A percentile compares a stretch with the other conserved stretches of the same genome.
Evolutionary conservation across 495 filamentous ascomycete genomes (phyloP).

Genomic region (Venustampulla echinocandica): DNA sequence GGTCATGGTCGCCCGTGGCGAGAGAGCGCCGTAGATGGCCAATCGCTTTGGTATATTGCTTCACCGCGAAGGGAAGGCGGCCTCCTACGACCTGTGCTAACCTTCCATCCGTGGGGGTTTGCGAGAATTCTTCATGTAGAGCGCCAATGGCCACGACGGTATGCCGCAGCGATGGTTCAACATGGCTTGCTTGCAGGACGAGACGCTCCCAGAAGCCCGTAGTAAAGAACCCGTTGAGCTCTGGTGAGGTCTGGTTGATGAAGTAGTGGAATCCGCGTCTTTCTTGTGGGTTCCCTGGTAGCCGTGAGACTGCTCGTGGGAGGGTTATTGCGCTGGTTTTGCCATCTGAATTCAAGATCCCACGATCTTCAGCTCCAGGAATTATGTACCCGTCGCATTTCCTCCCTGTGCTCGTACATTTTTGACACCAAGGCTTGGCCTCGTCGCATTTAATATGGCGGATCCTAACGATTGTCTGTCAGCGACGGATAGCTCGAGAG

Average conservation of each 20-base stretch:
- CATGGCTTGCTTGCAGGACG: constrained; percentile 11
- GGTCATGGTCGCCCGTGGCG: constrained; percentile 1
- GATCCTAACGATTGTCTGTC: constrained; percentile 20
- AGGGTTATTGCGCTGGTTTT: not conserved
- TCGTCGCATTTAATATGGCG: constrained; percentile 40
- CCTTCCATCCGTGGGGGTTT: not conserved
- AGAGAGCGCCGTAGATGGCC: constrained; percentile 10
- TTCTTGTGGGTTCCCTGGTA: constrained; percentile 8
- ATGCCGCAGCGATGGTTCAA: constrained; percentile 9
- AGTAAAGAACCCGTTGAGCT: constrained; percentile 13
- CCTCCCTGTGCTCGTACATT: constrained; percentile 31
- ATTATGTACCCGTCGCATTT: constrained; percentile 35
- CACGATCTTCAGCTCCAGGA: constrained; percentile 1
- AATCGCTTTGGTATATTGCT: constrained; percentile 21
- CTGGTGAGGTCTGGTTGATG: constrained; percentile 6
- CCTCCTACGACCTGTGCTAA: not conserved
- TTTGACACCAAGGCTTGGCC: constrained; percentile 30
- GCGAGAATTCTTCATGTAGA: constrained; percentile 13
- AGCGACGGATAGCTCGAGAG: not conserved
- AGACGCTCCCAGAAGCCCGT: constrained; percentile 10
- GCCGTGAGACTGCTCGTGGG: constrained; percentile 6
- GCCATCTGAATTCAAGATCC: not conserved
- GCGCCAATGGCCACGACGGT: constrained; percentile 12
- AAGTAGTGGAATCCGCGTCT: constrained; percentile 15
- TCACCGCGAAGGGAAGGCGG: constrained; percentile 3